phyloP scores from a whole-genome alignment of 2,329 filamentous ascomycete genomes.

The Corynespora cassiicola region DNA sequence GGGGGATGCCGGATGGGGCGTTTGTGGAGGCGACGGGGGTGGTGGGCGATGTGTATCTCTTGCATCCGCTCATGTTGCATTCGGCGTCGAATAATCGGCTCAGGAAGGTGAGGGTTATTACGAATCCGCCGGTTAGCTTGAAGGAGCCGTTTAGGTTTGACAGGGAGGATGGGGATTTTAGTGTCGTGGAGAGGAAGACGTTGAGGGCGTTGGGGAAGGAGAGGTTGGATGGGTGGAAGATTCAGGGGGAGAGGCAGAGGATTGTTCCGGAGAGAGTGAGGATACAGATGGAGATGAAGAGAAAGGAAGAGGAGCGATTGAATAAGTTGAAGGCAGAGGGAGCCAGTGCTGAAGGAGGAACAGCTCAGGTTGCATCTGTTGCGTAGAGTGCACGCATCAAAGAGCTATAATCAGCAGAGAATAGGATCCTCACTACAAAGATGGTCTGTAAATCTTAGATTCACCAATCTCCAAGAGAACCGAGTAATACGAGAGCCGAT shows the following conservation, averaged over 20 bases:
- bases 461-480: no score
- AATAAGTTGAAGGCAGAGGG: slow-evolving; percentile 32
- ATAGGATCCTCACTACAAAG: no score
- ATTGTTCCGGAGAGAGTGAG: slow-evolving; percentile 59
- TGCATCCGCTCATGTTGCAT: slow-evolving; percentile 69
- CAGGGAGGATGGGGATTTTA: slow-evolving; percentile 58
- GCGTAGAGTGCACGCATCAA: slow-evolving; percentile 10
- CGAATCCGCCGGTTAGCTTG: slow-evolving; percentile 62
- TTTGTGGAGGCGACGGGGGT: slow-evolving; percentile 64
- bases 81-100: slow-evolving; percentile 58
- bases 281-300: slow-evolving; percentile 59
- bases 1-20: slow-evolving; percentile 40
- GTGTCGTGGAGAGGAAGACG: slow-evolving; percentile 63
- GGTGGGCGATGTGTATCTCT: slow-evolving; percentile 63
- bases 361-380: slow-evolving; percentile 17
- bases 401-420: no score
- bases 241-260: slow-evolving; percentile 55
- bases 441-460: no score
- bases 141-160: slow-evolving; percentile 61
- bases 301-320: slow-evolving; percentile 55
- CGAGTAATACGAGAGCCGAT: no score
- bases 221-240: slow-evolving; percentile 60
- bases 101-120: slow-evolving; percentile 59
- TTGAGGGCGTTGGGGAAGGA: slow-evolving; percentile 57
- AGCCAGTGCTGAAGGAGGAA: slow-evolving; percentile 13